Percentiles rank a stretch among this genome's conserved stretches.
Evolutionary conservation across 805 yeast species (phyloP).

Genomic region (Kuraishia piskuri): DNA sequence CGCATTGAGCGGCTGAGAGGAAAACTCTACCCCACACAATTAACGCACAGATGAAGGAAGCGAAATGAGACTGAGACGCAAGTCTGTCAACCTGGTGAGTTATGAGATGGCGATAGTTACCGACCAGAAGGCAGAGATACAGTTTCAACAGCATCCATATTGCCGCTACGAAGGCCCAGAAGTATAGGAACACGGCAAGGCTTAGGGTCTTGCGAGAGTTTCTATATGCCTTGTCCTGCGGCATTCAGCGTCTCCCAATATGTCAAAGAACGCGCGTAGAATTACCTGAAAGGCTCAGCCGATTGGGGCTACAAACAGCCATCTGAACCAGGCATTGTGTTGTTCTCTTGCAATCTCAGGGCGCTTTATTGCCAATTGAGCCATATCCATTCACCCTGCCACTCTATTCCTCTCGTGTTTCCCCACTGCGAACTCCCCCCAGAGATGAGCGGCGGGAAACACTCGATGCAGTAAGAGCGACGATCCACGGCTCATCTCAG

Average conservation of each 20-base stretch:
- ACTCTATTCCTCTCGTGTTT: background rate
- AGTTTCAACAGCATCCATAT: no score
- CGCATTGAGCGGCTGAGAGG: no score
- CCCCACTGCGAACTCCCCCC: no score
- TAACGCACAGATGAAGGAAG: no score
- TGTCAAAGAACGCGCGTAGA: background rate
- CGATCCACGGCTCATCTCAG: no score
- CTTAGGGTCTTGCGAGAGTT: background rate
- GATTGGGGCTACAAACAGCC: background rate
- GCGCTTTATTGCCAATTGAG: background rate
- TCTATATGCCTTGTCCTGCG: background rate
- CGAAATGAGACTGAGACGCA: no score
- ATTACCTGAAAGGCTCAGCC: background rate
- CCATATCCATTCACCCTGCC: background rate
- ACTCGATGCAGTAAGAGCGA: background rate
- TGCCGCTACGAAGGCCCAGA: background rate
- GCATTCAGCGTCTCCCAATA: background rate
- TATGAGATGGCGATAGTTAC: no score
- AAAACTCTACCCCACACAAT: no score
- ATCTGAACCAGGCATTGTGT: no score
- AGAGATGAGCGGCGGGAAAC: background rate
- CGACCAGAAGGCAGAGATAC: no score
- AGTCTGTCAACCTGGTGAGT: no score
- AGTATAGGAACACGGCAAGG: background rate
- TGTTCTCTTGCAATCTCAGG: no score